These are phyloP conservation scores for Withania somnifera DNA, from an alignment of 305 asterid species.

Conservation along the genomic window DNA sequence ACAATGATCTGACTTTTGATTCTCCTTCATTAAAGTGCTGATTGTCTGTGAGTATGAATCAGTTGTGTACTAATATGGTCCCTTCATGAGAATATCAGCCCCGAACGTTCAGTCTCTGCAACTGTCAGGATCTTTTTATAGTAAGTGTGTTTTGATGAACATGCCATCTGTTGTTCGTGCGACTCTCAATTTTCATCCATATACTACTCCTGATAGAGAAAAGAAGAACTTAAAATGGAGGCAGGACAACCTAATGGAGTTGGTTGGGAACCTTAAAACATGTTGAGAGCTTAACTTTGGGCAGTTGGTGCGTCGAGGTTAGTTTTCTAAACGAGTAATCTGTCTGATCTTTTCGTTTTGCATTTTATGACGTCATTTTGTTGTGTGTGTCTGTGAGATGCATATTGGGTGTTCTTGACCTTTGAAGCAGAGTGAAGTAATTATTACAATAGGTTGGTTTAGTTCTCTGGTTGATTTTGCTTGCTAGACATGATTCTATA, in stretches of 20 bases:
- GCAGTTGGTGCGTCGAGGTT: constrained; percentile 1
- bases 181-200: neutral
- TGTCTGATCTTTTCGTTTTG: too few species aligned
- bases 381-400: too few species aligned
- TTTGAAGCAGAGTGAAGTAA: too few species aligned
- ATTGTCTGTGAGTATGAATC: neutral
- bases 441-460: neutral
- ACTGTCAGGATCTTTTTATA: neutral
- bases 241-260: neutral
- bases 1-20: neutral
- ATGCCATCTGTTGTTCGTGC: neutral
- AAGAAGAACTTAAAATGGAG: neutral
- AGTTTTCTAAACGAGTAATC: neutral
- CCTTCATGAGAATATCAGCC: neutral
- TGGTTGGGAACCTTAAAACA: neutral
- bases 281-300: constrained; percentile 1
- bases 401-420: too few species aligned
- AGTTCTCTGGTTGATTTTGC: neutral
- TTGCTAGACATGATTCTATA: neutral
- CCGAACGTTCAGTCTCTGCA: neutral
- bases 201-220: too few species aligned
- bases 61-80: neutral
- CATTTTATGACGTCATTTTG: too few species aligned
- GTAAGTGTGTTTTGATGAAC: neutral
- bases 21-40: neutral